Evolutionary conservation across 352 stramenopile species (phyloP).

Genomic region (Phytophthora sp.): DNA sequence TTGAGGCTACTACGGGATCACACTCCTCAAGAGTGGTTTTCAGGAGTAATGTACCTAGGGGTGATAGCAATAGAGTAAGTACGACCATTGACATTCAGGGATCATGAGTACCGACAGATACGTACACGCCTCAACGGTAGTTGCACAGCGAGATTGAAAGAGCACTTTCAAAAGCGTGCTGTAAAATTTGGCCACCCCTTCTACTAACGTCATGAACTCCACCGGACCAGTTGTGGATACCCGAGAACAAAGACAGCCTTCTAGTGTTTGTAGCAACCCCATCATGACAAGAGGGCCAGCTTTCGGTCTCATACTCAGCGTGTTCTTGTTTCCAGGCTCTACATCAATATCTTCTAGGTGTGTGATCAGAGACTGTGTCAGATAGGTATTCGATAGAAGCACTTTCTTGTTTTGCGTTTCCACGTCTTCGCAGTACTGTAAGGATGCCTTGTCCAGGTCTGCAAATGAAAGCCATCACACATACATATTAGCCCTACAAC

Average conservation of each 20-base stretch:
- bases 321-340: conserved; percentile 31
- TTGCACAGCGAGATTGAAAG: conserved; percentile 90
- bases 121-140: conserved; percentile 83
- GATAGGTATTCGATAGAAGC: conserved; percentile 74
- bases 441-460: conserved; percentile 57
- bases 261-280: conserved; percentile 91
- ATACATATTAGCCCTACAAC: background rate
- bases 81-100: background rate
- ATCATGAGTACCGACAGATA: conserved; percentile 3
- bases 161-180: conserved; percentile 86
- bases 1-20: conserved; percentile 70
- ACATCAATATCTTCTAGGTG: conserved; percentile 69
- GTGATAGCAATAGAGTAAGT: conserved; percentile 6
- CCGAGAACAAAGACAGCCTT: conserved; percentile 90
- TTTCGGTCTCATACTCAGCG: conserved; percentile 1
- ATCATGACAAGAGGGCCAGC: conserved; percentile 89
- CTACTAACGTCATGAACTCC: conserved; percentile 71
- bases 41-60: conserved; percentile 89
- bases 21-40: conserved; percentile 92
- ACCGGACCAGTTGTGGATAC: conserved; percentile 83
- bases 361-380: conserved; percentile 67
- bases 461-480: conserved; percentile 4
- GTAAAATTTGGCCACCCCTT: conserved; percentile 78
- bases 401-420: conserved; percentile 79
- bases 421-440: conserved; percentile 72